These are phyloP conservation scores for Alternaria dauci DNA, from an alignment of 2,329 filamentous ascomycete species.

Conservation along the genomic window DNA sequence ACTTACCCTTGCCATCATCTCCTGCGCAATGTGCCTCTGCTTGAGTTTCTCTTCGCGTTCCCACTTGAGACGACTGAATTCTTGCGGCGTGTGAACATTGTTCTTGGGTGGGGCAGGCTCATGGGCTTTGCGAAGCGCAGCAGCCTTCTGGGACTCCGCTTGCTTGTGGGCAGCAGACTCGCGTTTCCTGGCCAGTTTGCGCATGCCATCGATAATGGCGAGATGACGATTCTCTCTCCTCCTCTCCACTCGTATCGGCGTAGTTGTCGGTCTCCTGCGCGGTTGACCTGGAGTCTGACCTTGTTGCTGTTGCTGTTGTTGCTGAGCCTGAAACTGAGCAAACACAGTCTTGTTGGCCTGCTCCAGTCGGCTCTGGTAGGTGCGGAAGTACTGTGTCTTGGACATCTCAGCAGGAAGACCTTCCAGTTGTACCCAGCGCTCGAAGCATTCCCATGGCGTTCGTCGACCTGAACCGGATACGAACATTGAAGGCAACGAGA, in stretches of 20 bases:
- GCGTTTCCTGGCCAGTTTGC: constrained; percentile 92
- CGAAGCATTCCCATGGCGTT: constrained; percentile 98
- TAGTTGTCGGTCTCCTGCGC: constrained; percentile 72
- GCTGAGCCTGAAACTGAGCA: constrained; percentile 64
- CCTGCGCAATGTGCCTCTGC: constrained; percentile 66
- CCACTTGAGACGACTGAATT: constrained; percentile 88
- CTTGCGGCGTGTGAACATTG: constrained; percentile 77
- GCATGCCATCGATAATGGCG: constrained; percentile 90
- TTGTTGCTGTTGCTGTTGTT: constrained; percentile 64
- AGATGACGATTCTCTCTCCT: constrained; percentile 86
- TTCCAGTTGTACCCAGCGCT: constrained; percentile 92
- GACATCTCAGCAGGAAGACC: constrained; percentile 91
- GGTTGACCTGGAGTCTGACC: constrained; percentile 59
- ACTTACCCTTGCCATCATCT: constrained; percentile 59
- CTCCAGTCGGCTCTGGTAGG: constrained; percentile 70
- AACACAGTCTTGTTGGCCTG: constrained; percentile 67
- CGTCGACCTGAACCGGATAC: constrained; percentile 87
- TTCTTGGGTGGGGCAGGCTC: constrained; percentile 69
- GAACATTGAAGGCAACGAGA: constrained; percentile 77
- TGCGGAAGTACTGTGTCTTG: constrained; percentile 94
- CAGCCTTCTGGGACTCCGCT: constrained; percentile 74
- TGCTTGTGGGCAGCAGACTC: constrained; percentile 88
- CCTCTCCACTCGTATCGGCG: constrained; percentile 84
- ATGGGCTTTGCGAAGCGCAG: constrained; percentile 81
- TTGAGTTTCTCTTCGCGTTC: constrained; percentile 77